Percentiles rank a stretch among this genome's conserved stretches.
Conservation (phyloP, 1,139 yeast genomes). For the Debaryomycetaceae sp. region DNA sequence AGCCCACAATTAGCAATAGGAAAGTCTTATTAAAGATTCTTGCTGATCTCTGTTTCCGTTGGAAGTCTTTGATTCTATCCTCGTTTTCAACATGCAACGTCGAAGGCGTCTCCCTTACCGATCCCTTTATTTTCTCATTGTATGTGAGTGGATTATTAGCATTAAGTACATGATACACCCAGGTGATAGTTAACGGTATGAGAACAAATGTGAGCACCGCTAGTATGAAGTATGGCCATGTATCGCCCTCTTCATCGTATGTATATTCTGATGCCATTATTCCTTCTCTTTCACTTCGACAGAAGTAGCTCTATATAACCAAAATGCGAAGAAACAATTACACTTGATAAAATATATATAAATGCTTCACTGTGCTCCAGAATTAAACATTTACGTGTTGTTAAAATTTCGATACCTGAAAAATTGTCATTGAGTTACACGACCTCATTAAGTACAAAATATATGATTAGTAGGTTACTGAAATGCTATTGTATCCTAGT, state of each 20-base stretch:
- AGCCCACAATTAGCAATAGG: slow-evolving; percentile 55
- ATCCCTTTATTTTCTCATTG: slow-evolving; percentile 28
- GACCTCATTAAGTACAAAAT: not conserved
- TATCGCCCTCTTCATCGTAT: slow-evolving; percentile 88
- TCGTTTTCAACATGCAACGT: slow-evolving; percentile 40
- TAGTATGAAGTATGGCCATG: slow-evolving; percentile 92
- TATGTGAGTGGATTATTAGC: slow-evolving; percentile 19
- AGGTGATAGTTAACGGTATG: slow-evolving; percentile 63
- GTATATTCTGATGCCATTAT: slow-evolving; percentile 48
- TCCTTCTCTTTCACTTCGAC: not conserved
- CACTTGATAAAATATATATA: not conserved
- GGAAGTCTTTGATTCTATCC: slow-evolving; percentile 39
- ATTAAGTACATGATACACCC: slow-evolving; percentile 27
- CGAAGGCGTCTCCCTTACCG: slow-evolving; percentile 26
- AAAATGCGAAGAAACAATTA: not conserved
- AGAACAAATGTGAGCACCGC: slow-evolving; percentile 63
- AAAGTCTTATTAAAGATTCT: slow-evolving; percentile 45
- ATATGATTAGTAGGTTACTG: not conserved
- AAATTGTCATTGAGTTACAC: not conserved
- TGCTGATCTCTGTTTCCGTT: slow-evolving; percentile 32
- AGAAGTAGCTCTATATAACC: not conserved
- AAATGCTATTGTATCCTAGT: not conserved
- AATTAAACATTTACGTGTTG: not conserved
- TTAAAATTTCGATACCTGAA: not conserved
- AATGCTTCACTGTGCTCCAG: not conserved